Percentiles rank a stretch among this genome's conserved stretches.
Evolutionary conservation across 148 eudicot genomes (phyloP).

Genomic region (Spergularia marina): DNA sequence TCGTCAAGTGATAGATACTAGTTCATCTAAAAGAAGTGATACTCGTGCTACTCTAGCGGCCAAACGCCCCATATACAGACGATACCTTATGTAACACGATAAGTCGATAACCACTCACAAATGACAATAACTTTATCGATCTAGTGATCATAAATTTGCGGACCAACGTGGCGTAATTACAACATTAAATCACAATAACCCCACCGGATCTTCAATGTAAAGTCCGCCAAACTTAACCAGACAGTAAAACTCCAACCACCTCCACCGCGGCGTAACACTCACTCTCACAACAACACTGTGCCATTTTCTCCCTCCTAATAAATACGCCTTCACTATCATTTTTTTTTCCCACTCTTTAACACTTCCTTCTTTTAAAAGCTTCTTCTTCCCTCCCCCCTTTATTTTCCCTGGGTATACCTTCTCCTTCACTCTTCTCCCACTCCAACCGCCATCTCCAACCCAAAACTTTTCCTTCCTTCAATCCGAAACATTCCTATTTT

Average conservation of each 20-base stretch:
- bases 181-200: neutral
- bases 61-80: no score
- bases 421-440: slow-evolving; percentile 23
- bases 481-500: slow-evolving; percentile 16
- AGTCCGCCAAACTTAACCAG: neutral
- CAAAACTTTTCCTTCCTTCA: slow-evolving; percentile 5
- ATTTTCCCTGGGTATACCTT: slow-evolving; percentile 28
- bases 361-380: neutral
- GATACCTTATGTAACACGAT: no score
- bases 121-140: no score
- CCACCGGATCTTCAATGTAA: neutral
- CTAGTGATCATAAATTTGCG: no score
- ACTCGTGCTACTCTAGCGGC: no score
- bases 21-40: no score
- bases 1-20: no score
- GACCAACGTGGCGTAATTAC: no score
- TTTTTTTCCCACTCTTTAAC: neutral
- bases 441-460: slow-evolving; percentile 11
- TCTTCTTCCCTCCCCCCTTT: slow-evolving; percentile 14
- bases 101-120: no score
- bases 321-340: neutral
- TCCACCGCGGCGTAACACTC: slow-evolving; percentile 3
- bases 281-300: neutral
- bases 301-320: neutral
- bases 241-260: neutral